phyloP scores from a whole-genome alignment of 2,329 filamentous ascomycete genomes.

The Monilinia fructicola region DNA sequence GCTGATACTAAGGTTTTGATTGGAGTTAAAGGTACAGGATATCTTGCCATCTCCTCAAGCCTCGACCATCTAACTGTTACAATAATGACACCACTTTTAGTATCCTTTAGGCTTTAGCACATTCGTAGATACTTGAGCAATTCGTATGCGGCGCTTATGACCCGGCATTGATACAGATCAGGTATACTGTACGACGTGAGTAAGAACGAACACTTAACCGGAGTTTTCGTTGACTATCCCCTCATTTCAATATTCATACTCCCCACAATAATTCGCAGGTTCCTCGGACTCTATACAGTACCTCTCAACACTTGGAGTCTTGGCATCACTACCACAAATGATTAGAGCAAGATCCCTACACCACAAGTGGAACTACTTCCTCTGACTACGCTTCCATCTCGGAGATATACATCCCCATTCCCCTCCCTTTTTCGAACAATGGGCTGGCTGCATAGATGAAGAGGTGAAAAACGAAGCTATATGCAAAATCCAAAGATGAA shows the following conservation, averaged over 20 bases:
- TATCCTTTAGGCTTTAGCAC: background rate
- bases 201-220: constrained; percentile 6
- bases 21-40: background rate
- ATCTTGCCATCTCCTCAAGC: background rate
- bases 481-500: constrained; percentile 7
- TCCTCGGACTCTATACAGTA: constrained; percentile 11
- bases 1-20: background rate
- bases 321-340: background rate
- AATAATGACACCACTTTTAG: background rate
- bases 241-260: constrained; percentile 9
- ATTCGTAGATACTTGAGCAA: constrained; percentile 13
- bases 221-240: constrained; percentile 4
- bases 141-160: background rate
- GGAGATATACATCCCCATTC: constrained; percentile 1
- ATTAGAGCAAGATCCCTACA: background rate
- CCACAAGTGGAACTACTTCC: background rate
- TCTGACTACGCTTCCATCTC: background rate
- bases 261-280: constrained; percentile 10
- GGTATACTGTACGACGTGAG: background rate
- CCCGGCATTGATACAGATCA: background rate
- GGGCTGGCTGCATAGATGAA: background rate
- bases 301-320: constrained; percentile 11
- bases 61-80: background rate
- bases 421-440: background rate
- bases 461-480: background rate